Evolutionary conservation across 192 early-diverging fungal genomes (phyloP).

Genomic region (Dispira parvispora): DNA sequence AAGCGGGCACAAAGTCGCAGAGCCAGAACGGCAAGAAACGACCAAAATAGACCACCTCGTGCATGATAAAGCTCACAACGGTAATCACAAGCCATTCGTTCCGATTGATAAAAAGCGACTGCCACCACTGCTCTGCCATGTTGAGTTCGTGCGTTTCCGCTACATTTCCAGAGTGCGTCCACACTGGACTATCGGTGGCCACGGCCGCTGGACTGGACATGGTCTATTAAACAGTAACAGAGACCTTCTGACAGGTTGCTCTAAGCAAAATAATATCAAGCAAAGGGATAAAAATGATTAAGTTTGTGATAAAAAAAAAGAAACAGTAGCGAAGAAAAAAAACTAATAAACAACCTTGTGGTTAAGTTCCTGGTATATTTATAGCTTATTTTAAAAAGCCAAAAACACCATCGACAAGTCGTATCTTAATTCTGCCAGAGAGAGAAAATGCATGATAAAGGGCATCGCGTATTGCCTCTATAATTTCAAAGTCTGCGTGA

Average conservation of each 20-base stretch:
- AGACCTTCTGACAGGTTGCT: not conserved
- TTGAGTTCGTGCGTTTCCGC: slow-evolving; percentile 7
- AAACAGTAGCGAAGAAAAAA: not conserved
- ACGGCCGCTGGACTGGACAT: not conserved
- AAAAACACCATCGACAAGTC: no score
- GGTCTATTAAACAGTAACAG: not conserved
- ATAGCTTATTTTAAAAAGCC: no score
- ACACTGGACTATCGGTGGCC: not conserved
- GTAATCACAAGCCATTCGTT: slow-evolving; percentile 56
- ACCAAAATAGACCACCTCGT: slow-evolving; percentile 87
- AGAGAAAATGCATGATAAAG: no score
- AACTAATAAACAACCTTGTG: not conserved
- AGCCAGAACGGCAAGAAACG: slow-evolving; percentile 74
- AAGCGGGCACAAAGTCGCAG: slow-evolving; percentile 69
- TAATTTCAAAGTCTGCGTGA: no score
- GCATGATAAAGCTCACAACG: slow-evolving; percentile 61
- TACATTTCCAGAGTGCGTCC: not conserved
- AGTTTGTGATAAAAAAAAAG: not conserved
- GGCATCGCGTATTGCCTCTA: no score
- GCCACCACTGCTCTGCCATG: slow-evolving; percentile 42
- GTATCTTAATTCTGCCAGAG: no score
- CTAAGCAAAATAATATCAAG: not conserved
- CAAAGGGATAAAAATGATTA: not conserved
- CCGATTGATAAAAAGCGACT: slow-evolving; percentile 42
- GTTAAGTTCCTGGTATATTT: no score